These are phyloP conservation scores for Bretschneidera sinensis DNA, from an alignment of 345 rosid species.

Conservation along the genomic window DNA sequence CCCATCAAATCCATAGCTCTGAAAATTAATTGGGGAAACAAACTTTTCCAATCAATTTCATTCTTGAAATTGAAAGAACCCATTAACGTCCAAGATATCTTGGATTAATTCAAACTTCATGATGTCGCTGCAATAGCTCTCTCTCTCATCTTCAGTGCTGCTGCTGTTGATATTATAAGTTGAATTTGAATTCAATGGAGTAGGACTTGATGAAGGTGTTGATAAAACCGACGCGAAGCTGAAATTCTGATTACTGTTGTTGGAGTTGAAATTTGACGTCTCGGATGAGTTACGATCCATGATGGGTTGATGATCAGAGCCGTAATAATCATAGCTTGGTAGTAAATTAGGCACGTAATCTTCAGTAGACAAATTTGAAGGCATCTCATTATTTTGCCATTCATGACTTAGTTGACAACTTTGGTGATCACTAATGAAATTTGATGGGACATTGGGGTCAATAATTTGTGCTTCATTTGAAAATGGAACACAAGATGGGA, in stretches of 20 bases:
- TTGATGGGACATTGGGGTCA: constrained; percentile 15
- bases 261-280: constrained; percentile 25
- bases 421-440: constrained; percentile 16
- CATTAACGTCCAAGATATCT: constrained; percentile 52
- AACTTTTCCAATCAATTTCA: too few relatives aligned
- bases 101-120: constrained; percentile 59
- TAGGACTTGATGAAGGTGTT: constrained; percentile 69
- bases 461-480: constrained; percentile 26
- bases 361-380: constrained; percentile 25
- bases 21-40: background rate
- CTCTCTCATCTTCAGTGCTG: constrained; percentile 73
- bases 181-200: constrained; percentile 54
- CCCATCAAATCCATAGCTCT: background rate
- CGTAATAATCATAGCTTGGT: constrained; percentile 8
- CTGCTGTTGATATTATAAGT: constrained; percentile 36
- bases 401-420: constrained; percentile 15
- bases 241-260: constrained; percentile 30
- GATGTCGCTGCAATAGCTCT: constrained; percentile 62
- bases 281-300: constrained; percentile 41
- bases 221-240: constrained; percentile 49
- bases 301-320: constrained; percentile 3
- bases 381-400: constrained; percentile 27
- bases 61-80: constrained; percentile 40
- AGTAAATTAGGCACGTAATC: constrained; percentile 24
- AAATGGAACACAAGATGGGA: constrained; percentile 31